Percentiles rank a stretch among this genome's conserved stretches.
Evolutionary conservation across 371 early-diverging fungal species (phyloP).

Genomic region (Mucor piriformis): DNA sequence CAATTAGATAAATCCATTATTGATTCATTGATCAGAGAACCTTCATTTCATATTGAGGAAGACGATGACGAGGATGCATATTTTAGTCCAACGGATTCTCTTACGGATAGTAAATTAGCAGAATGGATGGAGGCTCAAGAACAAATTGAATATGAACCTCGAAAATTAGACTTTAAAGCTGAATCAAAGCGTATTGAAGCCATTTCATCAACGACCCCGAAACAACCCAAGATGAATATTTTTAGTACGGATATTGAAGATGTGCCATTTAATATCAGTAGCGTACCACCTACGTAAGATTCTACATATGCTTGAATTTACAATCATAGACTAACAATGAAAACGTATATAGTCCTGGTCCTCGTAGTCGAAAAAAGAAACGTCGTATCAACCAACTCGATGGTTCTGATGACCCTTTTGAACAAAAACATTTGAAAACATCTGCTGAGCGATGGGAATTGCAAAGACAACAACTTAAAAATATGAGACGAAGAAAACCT

Average conservation of each 20-base stretch:
- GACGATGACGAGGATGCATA: background rate
- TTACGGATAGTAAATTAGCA: slow-evolving; percentile 25
- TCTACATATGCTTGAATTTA: too few species aligned
- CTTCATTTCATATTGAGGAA: slow-evolving; percentile 4
- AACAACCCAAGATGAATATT: too few species aligned
- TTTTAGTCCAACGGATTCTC: slow-evolving; percentile 12
- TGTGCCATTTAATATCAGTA: slow-evolving; percentile 24
- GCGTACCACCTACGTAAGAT: slow-evolving; percentile 22
- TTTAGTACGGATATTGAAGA: background rate
- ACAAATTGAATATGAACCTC: slow-evolving; percentile 8
- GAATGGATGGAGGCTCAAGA: slow-evolving; percentile 21
- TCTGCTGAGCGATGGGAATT: background rate
- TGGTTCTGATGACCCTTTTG: slow-evolving; percentile 44
- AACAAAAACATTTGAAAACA: slow-evolving; percentile 1
- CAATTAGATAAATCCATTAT: slow-evolving; percentile 24
- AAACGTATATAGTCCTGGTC: background rate
- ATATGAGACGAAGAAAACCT: background rate
- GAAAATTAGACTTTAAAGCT: slow-evolving; percentile 30
- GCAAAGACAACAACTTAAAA: background rate
- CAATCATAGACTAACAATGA: too few species aligned
- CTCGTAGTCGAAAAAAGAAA: background rate
- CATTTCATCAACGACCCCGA: background rate
- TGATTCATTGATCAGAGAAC: slow-evolving; percentile 10
- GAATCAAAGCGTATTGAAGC: slow-evolving; percentile 14
- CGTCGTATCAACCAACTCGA: slow-evolving; percentile 51